A percentile compares a stretch with the other conserved stretches of the same genome.
Evolutionary conservation across 768 basidiomycete species (phyloP).

Genomic region (Mycena galericulata): DNA sequence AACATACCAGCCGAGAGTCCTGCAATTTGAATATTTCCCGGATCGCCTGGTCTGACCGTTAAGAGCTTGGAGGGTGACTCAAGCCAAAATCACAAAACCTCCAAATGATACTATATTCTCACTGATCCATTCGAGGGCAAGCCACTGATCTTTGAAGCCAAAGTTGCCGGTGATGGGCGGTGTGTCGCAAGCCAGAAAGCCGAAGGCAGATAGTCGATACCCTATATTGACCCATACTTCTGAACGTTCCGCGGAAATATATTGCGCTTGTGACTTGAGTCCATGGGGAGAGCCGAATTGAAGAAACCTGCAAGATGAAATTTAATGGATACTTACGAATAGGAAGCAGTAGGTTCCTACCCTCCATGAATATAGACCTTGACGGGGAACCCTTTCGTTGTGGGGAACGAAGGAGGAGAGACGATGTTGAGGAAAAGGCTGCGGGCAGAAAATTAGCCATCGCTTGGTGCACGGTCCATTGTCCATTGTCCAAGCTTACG

Average conservation of each 20-base stretch:
- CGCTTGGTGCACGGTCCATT: neutral
- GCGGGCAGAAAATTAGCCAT: neutral
- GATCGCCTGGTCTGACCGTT: conserved; percentile 60
- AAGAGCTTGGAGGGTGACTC: neutral
- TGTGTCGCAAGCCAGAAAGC: conserved; percentile 76
- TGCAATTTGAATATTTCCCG: conserved; percentile 67
- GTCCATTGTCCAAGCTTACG: conserved; percentile 57
- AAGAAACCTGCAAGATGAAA: conserved; percentile 63
- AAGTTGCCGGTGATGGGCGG: conserved; percentile 78
- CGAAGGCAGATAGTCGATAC: conserved; percentile 81
- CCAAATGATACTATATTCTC: conserved; percentile 78
- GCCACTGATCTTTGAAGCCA: conserved; percentile 89
- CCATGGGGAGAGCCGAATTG: conserved; percentile 84
- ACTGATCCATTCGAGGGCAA: conserved; percentile 78
- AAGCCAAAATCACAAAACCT: conserved; percentile 57
- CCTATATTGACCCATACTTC: conserved; percentile 85
- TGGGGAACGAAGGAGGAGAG: conserved; percentile 64
- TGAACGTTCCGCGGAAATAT: conserved; percentile 68
- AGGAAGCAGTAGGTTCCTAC: conserved; percentile 49
- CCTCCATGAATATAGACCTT: conserved; percentile 85
- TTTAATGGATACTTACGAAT: neutral
- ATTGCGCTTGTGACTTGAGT: conserved; percentile 72
- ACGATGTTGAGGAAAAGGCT: conserved; percentile 78
- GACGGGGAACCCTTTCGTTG: conserved; percentile 65
- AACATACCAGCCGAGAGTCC: conserved; percentile 78